Base-by-base conservation (phyloP, 2,329 filamentous ascomycete genomes). In the Colletotrichum sp. region DNA sequence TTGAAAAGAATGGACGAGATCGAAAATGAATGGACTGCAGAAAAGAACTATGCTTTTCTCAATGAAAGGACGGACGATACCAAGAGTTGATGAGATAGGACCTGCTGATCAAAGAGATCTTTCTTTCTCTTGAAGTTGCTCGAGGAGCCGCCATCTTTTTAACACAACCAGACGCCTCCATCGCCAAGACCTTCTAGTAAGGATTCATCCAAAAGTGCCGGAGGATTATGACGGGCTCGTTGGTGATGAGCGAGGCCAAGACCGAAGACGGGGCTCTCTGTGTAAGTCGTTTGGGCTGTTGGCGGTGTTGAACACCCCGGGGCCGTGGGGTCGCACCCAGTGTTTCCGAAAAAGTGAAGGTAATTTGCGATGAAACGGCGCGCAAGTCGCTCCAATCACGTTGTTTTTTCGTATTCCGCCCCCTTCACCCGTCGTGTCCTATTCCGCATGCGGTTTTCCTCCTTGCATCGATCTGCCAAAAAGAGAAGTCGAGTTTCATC, bases 291-390 rank as follows among this genome's bases (percentile, higher is more conserved):
- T 63, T 36, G 59, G n/a, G n/a, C 30, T 59, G 52, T 58, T 43
- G 58, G 43, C 36, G 26, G 13, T 21, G 28, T 64, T 56, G 36
- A n/a, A 12, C 34, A n/a, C 30, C 32, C 65, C 38, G 16, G 59
- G 66, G 28, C 43, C 52, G 12, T 58, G 59, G 59, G 71, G 34
- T 48, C 32, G 58, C 59, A 65, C 32, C 32, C 59, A 70, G 24
- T 52, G 66, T 74, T 69, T 65, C 48, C 21, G 28, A 74, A 34
- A 74, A 59, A 70, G 58, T 65, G 59, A 34, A 26, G 67, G 43
- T 36, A 73, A 59, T 63, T 56, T 72, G 63, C n/a, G n/a, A 73
- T 75, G 62, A 38, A 48, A 68, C 73, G 69, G 63, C 38, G 56
- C 56, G 30, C 18, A 26, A n/a, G 26, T 43, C 36, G 32, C 56